Evolutionary conservation across 225 moss, liverwort and hornwort genomes (phyloP), one percentile per base, ranked within the genome.

Genomic region (Thuidium tamariscinum): DNA sequence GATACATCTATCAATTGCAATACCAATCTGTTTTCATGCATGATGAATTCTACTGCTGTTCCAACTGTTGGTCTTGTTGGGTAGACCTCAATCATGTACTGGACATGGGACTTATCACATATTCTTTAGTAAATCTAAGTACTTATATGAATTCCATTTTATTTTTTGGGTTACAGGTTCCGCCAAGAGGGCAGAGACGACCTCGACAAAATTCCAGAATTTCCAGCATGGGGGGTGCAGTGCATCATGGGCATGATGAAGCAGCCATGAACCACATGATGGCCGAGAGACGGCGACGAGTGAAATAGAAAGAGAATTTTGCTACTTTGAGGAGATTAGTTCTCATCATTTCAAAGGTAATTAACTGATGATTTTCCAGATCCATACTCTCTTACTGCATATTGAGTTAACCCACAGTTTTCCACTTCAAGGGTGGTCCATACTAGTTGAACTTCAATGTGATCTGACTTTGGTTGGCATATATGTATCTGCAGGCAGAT

Each of bases 291-390:
- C 91, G 92, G 42, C 90, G 97, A 79, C 88, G 97, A 84, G 89
- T 74, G 67, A 94, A 92, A 49, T 96, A 95, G 41, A 95, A 94
- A 82, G 95, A 96, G 64, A 96, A 96, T 74, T 97, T 97, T 70
- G 44, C 87, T 63, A 88, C 90, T 44, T 87, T 97, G 86, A 85
- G 94, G 74, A 87, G 26, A 63, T 74, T 97, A 83, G 94, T 97
- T 56, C 97, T 96, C 68, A 94, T 93, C 70, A 93, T 95, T 18
- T 95, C 91, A 37, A 96, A 95, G 97, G 95, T 97, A 84, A n/a
- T 12, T 30, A 32, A 62, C 44, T 55, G 23, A 51, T 69, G 36
- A 12, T 26, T 55, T 42, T 26, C 29, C 37, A 32, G 21, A 83
- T 3, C 83, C 60, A 27, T 12, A 44, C 46, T 61, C 62, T 37